A percentile compares a stretch with the other conserved stretches of the same genome.
phyloP scores from a whole-genome alignment of 2,329 filamentous ascomycete genomes.

The Lecanicillium sp. region DNA sequence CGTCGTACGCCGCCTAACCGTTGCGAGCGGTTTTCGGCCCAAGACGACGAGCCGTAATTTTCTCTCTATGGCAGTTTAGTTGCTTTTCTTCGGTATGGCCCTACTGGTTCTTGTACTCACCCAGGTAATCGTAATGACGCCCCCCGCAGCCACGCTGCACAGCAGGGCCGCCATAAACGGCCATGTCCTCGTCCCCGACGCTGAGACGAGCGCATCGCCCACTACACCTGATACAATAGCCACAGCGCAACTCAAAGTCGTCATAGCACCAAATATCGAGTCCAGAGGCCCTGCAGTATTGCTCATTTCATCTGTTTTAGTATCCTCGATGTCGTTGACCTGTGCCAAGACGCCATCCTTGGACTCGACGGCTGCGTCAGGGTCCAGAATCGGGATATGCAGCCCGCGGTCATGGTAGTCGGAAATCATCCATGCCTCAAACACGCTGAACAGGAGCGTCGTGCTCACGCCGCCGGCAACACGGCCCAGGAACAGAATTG shows the following conservation, averaged over 20 bases:
- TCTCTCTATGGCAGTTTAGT: conserved; percentile 16
- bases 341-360: not conserved
- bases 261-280: conserved; percentile 47
- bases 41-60: conserved; percentile 20
- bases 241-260: conserved; percentile 47
- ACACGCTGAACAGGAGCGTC: conserved; percentile 51
- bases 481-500: conserved; percentile 47
- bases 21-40: not conserved
- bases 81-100: not conserved
- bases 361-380: too few relatives aligned
- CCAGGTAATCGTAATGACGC: conserved; percentile 32
- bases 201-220: conserved; percentile 44
- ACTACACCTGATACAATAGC: conserved; percentile 49
- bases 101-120: too few relatives aligned
- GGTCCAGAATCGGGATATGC: conserved; percentile 25
- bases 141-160: conserved; percentile 36
- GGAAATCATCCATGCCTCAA: conserved; percentile 56
- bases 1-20: not conserved
- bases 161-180: conserved; percentile 45
- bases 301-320: not conserved
- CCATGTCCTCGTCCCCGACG: conserved; percentile 41
- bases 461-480: conserved; percentile 49
- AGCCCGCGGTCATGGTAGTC: conserved; percentile 47
- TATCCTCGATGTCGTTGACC: not conserved
- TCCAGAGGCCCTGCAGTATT: conserved; percentile 32